phyloP scores from a whole-genome alignment of 768 basidiomycete genomes.

The Coprinopsis strossmayeri region DNA sequence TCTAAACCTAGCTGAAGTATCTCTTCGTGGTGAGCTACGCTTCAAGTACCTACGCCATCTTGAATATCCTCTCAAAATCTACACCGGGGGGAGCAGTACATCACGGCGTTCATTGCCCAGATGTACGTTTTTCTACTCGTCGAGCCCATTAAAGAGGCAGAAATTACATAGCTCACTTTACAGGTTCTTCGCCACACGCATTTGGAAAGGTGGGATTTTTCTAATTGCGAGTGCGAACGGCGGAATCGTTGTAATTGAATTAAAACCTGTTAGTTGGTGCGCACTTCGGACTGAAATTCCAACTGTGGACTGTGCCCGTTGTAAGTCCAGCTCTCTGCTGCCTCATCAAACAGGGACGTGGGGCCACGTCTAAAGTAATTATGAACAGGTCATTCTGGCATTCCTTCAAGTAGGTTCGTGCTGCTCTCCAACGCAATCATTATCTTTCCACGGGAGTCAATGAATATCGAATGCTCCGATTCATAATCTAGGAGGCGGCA shows the following conservation, averaged over 20 bases:
- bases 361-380: background rate
- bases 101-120: constrained; percentile 9
- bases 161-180: background rate
- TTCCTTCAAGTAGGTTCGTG: background rate
- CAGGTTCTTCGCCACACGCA: constrained; percentile 8
- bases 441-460: background rate
- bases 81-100: background rate
- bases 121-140: background rate
- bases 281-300: constrained; percentile 4
- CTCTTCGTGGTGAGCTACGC: constrained; percentile 3
- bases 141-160: background rate
- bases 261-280: background rate
- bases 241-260: background rate
- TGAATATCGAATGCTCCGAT: background rate
- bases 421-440: background rate
- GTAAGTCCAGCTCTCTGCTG: background rate
- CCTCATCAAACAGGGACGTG: background rate
- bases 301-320: constrained; percentile 1
- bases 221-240: background rate
- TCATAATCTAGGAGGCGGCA: background rate
- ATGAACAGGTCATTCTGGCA: background rate
- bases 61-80: too few relatives aligned
- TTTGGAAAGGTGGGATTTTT: background rate
- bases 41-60: background rate
- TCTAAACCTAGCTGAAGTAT: constrained; percentile 4